Base-by-base conservation (phyloP, 306 rosid species). In the Medicago arabica region DNA sequence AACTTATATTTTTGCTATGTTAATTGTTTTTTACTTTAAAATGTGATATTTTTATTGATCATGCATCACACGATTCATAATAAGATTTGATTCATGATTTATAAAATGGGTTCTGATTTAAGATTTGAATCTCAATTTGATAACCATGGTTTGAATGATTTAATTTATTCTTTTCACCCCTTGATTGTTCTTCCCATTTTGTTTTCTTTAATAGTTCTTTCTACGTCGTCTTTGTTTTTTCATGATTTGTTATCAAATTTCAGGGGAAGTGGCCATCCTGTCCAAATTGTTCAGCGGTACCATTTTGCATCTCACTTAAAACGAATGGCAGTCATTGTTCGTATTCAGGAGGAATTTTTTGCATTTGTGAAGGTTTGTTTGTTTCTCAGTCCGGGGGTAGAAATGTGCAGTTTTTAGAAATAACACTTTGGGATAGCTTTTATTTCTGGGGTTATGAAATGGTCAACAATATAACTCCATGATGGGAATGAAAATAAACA, bases 281-380 rank as follows among this genome's bases (percentile, higher is more conserved):
- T 95, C 69, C 99, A 89, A 87, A 95, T 95, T 88, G 88, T 95
- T 83, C 99, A 92, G 83, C 89, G 99, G 71, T 89, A 90, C 85
- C 99, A 95, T 86, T 95, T 95, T 80, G 96, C 99, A 38, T 95
- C 99, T 76, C 83, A 95, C 71, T 86, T 95, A 80, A 95, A 95
- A 84, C 87, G 99, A 80, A 95, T 95, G 99, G 91, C 99, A 57
- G 99, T 88, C 75, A 80, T 95, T 82, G 99, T 95, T 76, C 98
- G 97, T 82, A 87, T 90, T 83, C 91, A 92, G 80, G 99, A 95
- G 74, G 91, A 83, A 34, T 95, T 90, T 90, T 86, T 89, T 2
- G 87, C 98, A 78, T 95, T 95, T 87, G 97, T 95, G 83, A 95
- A 95, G 99, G 99, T 95, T 51, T 60, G 85, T 63, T 72, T 11